Evolutionary conservation across 108 stramenopile genomes (phyloP).

Genomic region (Conticribra weissflogii): DNA sequence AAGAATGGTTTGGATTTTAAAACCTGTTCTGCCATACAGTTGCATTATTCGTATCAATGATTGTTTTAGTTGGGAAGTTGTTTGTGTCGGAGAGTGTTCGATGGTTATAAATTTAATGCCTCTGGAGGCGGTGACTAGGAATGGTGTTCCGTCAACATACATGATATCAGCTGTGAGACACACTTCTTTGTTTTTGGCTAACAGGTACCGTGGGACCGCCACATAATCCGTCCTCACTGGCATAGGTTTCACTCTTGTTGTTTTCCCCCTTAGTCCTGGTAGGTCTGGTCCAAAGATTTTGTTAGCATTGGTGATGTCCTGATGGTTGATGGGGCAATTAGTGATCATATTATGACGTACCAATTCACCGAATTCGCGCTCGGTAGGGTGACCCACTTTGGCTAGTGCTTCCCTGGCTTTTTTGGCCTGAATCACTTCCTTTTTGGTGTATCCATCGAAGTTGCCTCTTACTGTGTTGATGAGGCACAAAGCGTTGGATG

Average conservation of each 20-base stretch:
- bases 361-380: constrained; percentile 2
- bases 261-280: constrained; percentile 9
- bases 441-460: too few species aligned
- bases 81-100: too few species aligned
- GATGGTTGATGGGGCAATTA: constrained; percentile 39
- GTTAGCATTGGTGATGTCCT: too few species aligned
- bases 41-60: not conserved
- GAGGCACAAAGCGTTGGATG: too few species aligned
- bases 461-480: too few species aligned
- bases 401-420: not conserved
- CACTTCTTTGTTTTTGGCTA: constrained; percentile 26
- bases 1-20: too few species aligned
- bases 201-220: constrained; percentile 21
- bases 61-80: too few species aligned
- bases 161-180: constrained; percentile 42
- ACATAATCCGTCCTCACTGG: not conserved
- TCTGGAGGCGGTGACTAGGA: constrained; percentile 36
- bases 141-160: constrained; percentile 43
- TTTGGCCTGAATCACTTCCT: constrained; percentile 8
- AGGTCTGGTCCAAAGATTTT: constrained; percentile 43
- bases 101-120: too few species aligned
- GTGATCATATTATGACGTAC: not conserved
- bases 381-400: constrained; percentile 3
- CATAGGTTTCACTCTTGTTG: not conserved
- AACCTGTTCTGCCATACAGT: constrained; percentile 23